Evolutionary conservation across 306 rosid species (phyloP), one percentile per base, ranked within the genome.

Genomic region (Gastrolobium bilobum): DNA sequence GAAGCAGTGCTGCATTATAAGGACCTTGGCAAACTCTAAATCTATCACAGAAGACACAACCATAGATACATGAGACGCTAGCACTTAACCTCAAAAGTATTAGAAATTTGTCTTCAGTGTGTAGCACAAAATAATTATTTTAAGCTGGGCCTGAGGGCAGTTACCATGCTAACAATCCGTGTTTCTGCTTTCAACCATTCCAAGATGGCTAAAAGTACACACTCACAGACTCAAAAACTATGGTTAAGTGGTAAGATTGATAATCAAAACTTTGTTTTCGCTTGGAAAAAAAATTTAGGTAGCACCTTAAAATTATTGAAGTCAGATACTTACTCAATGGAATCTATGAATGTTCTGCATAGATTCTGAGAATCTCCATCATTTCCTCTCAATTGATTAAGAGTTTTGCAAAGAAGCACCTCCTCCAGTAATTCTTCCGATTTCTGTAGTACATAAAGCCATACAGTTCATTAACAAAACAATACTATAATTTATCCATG

Each of bases 361-460:
- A 82, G 75, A 78, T 93, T 91, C 48, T 64, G 65, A 40, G 84
- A 86, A 79, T 83, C 78, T 3, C 82, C 80, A 10, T 50, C 80
- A 1, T 77, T 57, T 62, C 87, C 85, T 85, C 94, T 88, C 84
- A 95, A 84, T 54, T 73, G 83, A 81, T 93, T 93, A 14, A 95
- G 96, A 84, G 98, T 90, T 87, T 88, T 86, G 85, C 92, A 87
- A 51, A 95, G 99, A 80, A 95, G 84, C 62, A 89, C 97, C 89
- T 95, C 98, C 83, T 93, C 98, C 8, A 93, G 91, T 88, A 95
- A 68, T 78, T 95, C 97, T 74, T 81, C 94, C 68, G 99, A 90
- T 86, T 72, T 90, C 99, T 93, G 91, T 61, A 66, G 68, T 71
- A 84, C 64, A 72, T 42, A 61, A 53, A 84, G 40, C 37, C 42